phyloP scores from a whole-genome alignment of 352 stramenopile species.

The Globisporangium echinulatum region DNA sequence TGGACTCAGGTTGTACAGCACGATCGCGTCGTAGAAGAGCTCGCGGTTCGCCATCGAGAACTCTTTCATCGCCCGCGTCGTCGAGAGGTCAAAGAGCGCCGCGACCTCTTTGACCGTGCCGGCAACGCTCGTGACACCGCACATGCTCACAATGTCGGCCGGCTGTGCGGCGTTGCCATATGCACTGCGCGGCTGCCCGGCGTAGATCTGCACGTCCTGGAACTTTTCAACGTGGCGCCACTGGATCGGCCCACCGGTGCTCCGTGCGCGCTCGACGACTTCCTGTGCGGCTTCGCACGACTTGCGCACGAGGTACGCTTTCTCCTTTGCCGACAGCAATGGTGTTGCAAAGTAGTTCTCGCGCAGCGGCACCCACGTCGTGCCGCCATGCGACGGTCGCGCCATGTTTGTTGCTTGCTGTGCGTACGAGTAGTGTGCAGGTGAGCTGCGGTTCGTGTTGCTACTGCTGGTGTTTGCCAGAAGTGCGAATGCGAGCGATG shows the following conservation, averaged over 20 bases:
- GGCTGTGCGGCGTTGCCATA: slow-evolving; percentile 18
- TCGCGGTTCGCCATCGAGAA: slow-evolving; percentile 46
- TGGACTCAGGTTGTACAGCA: slow-evolving; percentile 60
- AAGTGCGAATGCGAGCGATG: too few species aligned
- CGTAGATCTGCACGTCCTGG: slow-evolving; percentile 73
- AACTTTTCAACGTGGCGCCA: slow-evolving; percentile 77
- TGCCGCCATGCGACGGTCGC: slow-evolving; percentile 17
- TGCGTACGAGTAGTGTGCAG: too few species aligned
- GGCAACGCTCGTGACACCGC: slow-evolving; percentile 69
- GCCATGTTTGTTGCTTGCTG: not conserved
- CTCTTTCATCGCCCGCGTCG: slow-evolving; percentile 65
- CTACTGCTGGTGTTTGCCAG: too few species aligned
- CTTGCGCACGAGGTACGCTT: slow-evolving; percentile 74
- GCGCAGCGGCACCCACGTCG: slow-evolving; percentile 59
- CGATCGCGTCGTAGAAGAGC: slow-evolving; percentile 66
- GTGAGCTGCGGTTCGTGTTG: too few species aligned
- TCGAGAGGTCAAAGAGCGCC: slow-evolving; percentile 58
- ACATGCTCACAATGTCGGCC: slow-evolving; percentile 47
- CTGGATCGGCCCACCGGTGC: slow-evolving; percentile 47
- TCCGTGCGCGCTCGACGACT: slow-evolving; percentile 67
- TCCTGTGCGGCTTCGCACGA: slow-evolving; percentile 71
- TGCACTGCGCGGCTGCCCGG: slow-evolving; percentile 37
- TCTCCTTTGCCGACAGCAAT: slow-evolving; percentile 57
- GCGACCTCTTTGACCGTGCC: slow-evolving; percentile 68
- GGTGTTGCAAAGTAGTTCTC: slow-evolving; percentile 75